Evolutionary conservation across 2,329 filamentous ascomycete species (phyloP), one percentile per base, ranked within the genome.

Genomic region (Boeremia lycopersici): DNA sequence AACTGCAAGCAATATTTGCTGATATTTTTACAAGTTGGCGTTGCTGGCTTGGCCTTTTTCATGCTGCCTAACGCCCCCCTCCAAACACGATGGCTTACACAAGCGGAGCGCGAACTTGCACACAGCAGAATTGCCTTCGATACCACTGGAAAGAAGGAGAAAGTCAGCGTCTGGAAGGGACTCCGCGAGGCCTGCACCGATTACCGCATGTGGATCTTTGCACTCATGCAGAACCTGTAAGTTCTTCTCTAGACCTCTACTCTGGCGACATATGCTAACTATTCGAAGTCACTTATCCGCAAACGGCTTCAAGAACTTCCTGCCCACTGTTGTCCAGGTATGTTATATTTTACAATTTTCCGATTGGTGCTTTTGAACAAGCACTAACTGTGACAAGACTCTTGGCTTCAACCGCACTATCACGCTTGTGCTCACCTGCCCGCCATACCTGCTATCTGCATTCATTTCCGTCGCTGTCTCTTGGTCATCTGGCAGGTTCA

Each of bases 81-180:
- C 6, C 66, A 70, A 4, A 79, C 77, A 0, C 60, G 64, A 23
- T 80, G 79, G 78, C 67, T 81, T 12, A 76, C 59, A 4, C 67
- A 66, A 0, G 72, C 76, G 6, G 78, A 82, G 63, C 73, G 74
- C 25, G 69, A 79, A 40, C 45, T 62, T 4, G 59, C 59, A 1
- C 57, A 62, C 41, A 53, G 45, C 43, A 50, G 60, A 28, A 60
- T 62, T 63, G 73, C 77, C 53, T 70, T 72, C 34, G 81, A 84
- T 56, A 81, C 78, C 74, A 31, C 76, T 67, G 4, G 49, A 71
- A 9, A 57, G 71, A 19, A 74, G 69, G 34, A 54, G 23, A 53
- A 34, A 13, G 47, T 49, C 17, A 59, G 64, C 44, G 54, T 57
- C 2, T 51, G 62, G 29, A 50, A 52, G 23, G 53, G 56, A 38